These are phyloP conservation scores for Euphorbia celastroides DNA, from an alignment of 441 rosid species.

Conservation along the genomic window DNA sequence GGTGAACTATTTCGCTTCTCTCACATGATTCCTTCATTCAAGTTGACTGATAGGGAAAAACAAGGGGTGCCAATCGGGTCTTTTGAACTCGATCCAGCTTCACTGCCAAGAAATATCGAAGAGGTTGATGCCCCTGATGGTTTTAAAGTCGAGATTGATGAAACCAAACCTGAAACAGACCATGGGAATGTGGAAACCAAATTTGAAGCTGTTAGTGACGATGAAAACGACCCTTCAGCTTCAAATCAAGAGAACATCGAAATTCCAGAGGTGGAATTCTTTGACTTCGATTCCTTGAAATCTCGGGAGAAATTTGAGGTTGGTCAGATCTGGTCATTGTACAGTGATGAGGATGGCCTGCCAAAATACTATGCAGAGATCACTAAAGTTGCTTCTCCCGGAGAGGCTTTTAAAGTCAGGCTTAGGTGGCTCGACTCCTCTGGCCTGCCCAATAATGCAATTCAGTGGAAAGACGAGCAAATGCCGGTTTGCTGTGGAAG, in stretches of 20 bases:
- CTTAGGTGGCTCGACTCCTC: slow-evolving; percentile 39
- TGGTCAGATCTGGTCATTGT: slow-evolving; percentile 82
- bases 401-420: slow-evolving; percentile 39
- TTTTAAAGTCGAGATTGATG: slow-evolving; percentile 19
- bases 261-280: slow-evolving; percentile 56
- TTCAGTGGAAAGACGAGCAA: slow-evolving; percentile 41
- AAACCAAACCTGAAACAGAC: slow-evolving; percentile 19
- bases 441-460: slow-evolving; percentile 29
- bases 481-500: slow-evolving; percentile 64
- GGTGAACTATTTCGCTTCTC: slow-evolving; percentile 50
- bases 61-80: slow-evolving; percentile 51
- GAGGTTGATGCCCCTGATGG: slow-evolving; percentile 33
- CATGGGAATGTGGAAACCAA: slow-evolving; percentile 14
- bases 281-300: slow-evolving; percentile 50
- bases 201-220: slow-evolving; percentile 18
- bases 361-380: slow-evolving; percentile 70
- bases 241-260: slow-evolving; percentile 20
- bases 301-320: slow-evolving; percentile 39
- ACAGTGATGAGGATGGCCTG: slow-evolving; percentile 70
- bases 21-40: slow-evolving; percentile 57
- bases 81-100: slow-evolving; percentile 66
- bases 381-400: slow-evolving; percentile 22
- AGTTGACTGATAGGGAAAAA: slow-evolving; percentile 51
- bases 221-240: slow-evolving; percentile 17
- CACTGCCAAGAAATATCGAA: slow-evolving; percentile 38